phyloP scores from a whole-genome alignment of 75 land plant species.

The Pseudotsuga menziesii region DNA sequence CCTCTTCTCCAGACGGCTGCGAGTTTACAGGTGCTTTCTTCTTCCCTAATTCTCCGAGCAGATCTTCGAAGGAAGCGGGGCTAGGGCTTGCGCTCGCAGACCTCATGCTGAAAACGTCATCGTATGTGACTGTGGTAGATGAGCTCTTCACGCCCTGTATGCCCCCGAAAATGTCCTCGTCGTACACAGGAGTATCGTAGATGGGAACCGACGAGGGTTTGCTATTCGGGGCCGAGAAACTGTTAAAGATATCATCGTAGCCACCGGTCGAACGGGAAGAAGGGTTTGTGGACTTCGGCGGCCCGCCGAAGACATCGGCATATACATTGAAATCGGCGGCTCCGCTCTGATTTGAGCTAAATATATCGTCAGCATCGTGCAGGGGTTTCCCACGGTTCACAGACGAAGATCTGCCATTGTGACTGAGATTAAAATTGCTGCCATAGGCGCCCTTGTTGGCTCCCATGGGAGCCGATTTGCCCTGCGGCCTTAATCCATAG shows the following conservation, averaged over 20 bases:
- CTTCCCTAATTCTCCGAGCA: conserved; percentile 34
- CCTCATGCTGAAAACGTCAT: conserved; percentile 43
- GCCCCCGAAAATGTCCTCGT: conserved; percentile 30
- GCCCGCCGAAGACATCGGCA: conserved; percentile 60
- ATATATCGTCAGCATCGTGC: background rate
- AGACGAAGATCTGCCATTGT: background rate
- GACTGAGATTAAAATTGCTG: background rate
- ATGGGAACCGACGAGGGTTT: conserved; percentile 33
- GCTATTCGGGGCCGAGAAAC: conserved; percentile 11
- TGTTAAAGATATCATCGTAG: conserved; percentile 52
- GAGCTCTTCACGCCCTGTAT: conserved; percentile 20
- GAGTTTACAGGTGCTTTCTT: conserved; percentile 15
- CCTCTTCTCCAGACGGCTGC: conserved; percentile 1
- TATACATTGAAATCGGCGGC: conserved; percentile 7
- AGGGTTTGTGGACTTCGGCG: background rate
- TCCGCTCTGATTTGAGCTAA: background rate
- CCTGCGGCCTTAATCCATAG: conserved; percentile 69
- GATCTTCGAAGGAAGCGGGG: conserved; percentile 42
- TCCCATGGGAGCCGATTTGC: conserved; percentile 67
- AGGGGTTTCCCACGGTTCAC: background rate
- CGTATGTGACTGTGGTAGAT: conserved; percentile 18
- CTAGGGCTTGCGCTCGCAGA: conserved; percentile 5
- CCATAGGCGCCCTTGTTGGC: conserved; percentile 13
- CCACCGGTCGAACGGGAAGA: conserved; percentile 13
- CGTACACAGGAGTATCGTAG: conserved; percentile 34